Percentiles rank a stretch among this genome's conserved stretches.
Conservation (phyloP, 2,329 filamentous ascomycete species). For the Aspergillus calidoustus region DNA sequence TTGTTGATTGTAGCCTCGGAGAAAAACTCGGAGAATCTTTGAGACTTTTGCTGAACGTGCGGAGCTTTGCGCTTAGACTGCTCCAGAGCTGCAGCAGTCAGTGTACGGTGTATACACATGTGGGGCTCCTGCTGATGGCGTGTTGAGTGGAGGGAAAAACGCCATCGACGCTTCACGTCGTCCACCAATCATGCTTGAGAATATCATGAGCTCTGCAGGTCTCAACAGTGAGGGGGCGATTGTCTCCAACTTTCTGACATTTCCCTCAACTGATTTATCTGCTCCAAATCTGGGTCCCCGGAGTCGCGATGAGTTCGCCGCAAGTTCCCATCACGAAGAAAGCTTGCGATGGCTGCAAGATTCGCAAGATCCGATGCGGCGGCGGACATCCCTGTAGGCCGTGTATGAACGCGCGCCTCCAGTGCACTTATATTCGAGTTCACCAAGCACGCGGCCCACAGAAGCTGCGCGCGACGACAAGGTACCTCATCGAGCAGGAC, state of each 20-base stretch:
- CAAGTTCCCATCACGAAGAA: slow-evolving; percentile 36
- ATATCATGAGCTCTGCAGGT: background rate
- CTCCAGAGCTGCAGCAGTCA: background rate
- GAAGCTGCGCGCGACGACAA: slow-evolving; percentile 38
- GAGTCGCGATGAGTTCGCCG: slow-evolving; percentile 18
- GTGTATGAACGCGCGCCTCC: slow-evolving; percentile 51
- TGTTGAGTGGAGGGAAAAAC: slow-evolving; percentile 24
- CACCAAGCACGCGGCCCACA: slow-evolving; percentile 54
- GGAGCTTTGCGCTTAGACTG: background rate
- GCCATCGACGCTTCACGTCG: slow-evolving; percentile 15
- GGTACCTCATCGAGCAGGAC: slow-evolving; percentile 28
- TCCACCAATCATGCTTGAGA: background rate
- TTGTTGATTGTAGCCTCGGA: slow-evolving; percentile 15
- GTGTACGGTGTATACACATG: background rate
- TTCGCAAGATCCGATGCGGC: slow-evolving; percentile 58
- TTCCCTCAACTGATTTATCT: background rate
- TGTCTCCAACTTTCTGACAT: slow-evolving; percentile 3
- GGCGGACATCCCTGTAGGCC: slow-evolving; percentile 54
- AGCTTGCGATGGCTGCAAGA: slow-evolving; percentile 59
- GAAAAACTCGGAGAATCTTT: slow-evolving; percentile 28
- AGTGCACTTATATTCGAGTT: slow-evolving; percentile 56
- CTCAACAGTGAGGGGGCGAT: slow-evolving; percentile 1
- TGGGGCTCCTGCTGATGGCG: slow-evolving; percentile 25
- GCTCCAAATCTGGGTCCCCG: background rate
- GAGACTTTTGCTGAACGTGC: background rate